Percentiles rank a stretch among this genome's conserved stretches.
Evolutionary conservation across 1,139 yeast genomes (phyloP).

Genomic region (Pichia sp.): DNA sequence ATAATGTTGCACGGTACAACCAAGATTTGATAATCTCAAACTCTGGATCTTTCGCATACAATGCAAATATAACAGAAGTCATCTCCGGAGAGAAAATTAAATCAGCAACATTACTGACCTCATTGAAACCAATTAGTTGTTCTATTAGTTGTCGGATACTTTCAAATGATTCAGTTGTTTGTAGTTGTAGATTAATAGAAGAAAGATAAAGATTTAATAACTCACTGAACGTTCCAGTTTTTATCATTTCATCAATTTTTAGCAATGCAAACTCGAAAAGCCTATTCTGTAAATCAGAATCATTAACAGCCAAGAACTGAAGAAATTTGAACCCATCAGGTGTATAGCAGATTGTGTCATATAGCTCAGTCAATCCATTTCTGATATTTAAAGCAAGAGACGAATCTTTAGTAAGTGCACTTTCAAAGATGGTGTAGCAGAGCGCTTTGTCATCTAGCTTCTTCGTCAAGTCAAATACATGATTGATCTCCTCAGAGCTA

Average conservation of each 20-base stretch:
- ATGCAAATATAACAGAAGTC: slow-evolving; percentile 13
- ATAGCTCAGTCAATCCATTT: not conserved
- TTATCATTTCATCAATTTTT: slow-evolving; percentile 7
- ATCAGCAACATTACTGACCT: slow-evolving; percentile 22
- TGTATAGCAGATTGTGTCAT: not conserved
- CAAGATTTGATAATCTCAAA: slow-evolving; percentile 26
- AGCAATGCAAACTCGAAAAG: slow-evolving; percentile 9
- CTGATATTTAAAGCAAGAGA: not conserved
- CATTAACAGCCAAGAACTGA: slow-evolving; percentile 8
- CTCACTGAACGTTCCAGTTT: not conserved
- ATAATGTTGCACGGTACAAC: slow-evolving; percentile 47
- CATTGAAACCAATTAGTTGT: slow-evolving; percentile 7
- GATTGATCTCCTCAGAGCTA: slow-evolving; percentile 1
- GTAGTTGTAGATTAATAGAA: slow-evolving; percentile 2
- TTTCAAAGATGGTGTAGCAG: slow-evolving; percentile 3
- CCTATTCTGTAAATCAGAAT: not conserved
- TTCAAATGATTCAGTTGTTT: not conserved
- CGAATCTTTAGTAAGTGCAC: not conserved
- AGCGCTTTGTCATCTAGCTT: not conserved
- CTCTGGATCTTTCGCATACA: not conserved
- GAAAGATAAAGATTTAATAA: slow-evolving; percentile 9
- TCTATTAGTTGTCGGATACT: slow-evolving; percentile 1
- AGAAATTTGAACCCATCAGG: slow-evolving; percentile 15
- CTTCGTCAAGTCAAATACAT: slow-evolving; percentile 2
- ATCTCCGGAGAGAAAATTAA: slow-evolving; percentile 25